Evolutionary conservation across 257 asterid genomes (phyloP), one percentile per base, ranked within the genome.

Genomic region (Solanum habrochaites): DNA sequence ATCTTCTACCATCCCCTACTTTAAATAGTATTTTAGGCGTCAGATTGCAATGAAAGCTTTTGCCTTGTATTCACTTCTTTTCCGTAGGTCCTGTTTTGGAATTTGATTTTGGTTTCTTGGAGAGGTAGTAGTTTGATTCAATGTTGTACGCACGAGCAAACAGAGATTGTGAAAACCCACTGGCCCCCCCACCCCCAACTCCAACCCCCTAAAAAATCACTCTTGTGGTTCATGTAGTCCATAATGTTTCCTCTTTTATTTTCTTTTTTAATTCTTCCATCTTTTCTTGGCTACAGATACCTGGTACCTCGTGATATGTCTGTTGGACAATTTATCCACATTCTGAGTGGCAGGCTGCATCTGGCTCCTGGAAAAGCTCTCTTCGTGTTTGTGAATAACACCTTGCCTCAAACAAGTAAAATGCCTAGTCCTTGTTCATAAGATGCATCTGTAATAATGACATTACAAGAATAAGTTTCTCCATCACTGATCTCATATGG

Each of bases 291-390:
- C 77, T 8, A 87, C 93, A 96, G 99, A 88, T 96, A 89, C 93
- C 94, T 96, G 88, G 99, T 95, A 78, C 99, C 99, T 20, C 96
- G 98, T 72, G 98, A 96, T 92, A 95, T 96, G 99, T 92, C 98
- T 4, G 93, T 95, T 84, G 98, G 99, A 66, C 99, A 96, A 88
- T 96, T 95, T 82, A 94, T 95, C 89, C 96, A 94, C 90, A 91
- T 95, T 90, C 93, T 96, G 88, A 90, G 95, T 40, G 95, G 92
- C 77, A 94, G 99, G 91, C 98, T 96, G 84, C 98, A 91, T 74
- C 90, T 96, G 90, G 92, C 94, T 87, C 97, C 98, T 4, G 99
- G 98, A 88, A 96, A 94, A 91, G 99, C 99, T 85, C 95, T 96
- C 37, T 96, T 96, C 86, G 91, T 96, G 40, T 96, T 96, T 86